Conservation (phyloP, 805 yeast genomes). For the Lachancea mirantina region DNA sequence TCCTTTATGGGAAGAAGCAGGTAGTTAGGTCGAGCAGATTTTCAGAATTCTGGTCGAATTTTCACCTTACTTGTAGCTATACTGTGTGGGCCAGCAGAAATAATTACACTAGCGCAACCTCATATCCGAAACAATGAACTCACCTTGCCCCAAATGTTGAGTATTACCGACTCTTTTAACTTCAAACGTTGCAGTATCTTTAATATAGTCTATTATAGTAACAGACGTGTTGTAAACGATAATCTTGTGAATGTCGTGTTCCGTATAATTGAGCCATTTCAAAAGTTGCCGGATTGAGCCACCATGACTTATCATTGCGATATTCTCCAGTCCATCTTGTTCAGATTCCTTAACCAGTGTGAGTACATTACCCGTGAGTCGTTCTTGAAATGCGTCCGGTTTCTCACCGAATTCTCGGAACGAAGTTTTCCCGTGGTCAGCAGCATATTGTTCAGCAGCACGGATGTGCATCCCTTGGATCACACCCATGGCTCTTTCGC, state of each 20-base stretch:
- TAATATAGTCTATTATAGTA: conserved; percentile 54
- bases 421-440: conserved; percentile 44
- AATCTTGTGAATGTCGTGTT: conserved; percentile 34
- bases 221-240: conserved; percentile 75
- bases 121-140: conserved; percentile 44
- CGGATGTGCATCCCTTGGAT: conserved; percentile 66
- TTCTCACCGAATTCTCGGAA: conserved; percentile 65
- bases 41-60: conserved; percentile 16
- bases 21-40: too few species aligned
- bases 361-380: conserved; percentile 46
- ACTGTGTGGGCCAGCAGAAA: not conserved
- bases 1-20: too few species aligned
- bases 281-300: conserved; percentile 64
- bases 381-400: conserved; percentile 35
- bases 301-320: conserved; percentile 69
- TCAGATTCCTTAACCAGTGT: conserved; percentile 32
- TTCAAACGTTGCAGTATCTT: conserved; percentile 33
- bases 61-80: not conserved
- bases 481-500: conserved; percentile 76
- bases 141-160: conserved; percentile 53
- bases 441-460: conserved; percentile 52
- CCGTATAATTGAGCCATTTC: conserved; percentile 41
- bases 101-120: conserved; percentile 30
- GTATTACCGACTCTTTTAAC: conserved; percentile 60
- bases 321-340: conserved; percentile 37